Evolutionary conservation across 768 basidiomycete species (phyloP), one percentile per base, ranked within the genome.

Genomic region (Rhizopogon vesiculosus): DNA sequence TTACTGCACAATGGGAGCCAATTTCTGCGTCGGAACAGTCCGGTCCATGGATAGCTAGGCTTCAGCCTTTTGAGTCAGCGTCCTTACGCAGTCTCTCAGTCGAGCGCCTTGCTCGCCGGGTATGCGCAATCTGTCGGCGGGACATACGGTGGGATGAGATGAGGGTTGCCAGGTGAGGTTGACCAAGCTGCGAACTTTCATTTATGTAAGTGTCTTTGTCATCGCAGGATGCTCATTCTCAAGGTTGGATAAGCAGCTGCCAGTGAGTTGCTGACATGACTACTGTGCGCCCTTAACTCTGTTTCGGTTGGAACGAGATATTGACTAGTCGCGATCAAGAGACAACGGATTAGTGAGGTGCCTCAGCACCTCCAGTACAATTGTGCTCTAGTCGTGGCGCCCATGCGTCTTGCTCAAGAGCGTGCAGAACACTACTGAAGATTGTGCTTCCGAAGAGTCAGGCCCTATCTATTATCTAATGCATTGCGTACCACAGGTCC

Each of bases 151-250:
- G 31, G 16, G 3, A 16, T 38, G 35, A 38, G 48, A 19, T 49
- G 48, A 49, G 19, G 46, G 19, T 15, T 49, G 16, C 25, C 25
- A 8, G 13, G 35, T 16, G 33, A 49, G 48, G 48, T 49, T 49
- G 33, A 22, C 33, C 31, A 48, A 35, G 45, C 2, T 9, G 12
- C 18, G 31, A 22, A 38, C 28, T 22, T 38, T 22, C 16, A 38
- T 49, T 49, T 49, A 49, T 49, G 48, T 49, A 49, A 49, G 48
- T 19, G 48, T 49, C 48, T 49, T 49, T 49, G 48, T 49, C 48
- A 49, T 49, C 15, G 48, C 35, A 33, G 25, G 25, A 25, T 48
- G 33, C 35, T 35, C 35, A 19, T 49, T 38, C 19, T 49, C 19
- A 38, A 35, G 13, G 33, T 49, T 49, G 48, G 19, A 49, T 49